A percentile compares a stretch with the other conserved stretches of the same genome.
Evolutionary conservation across 768 basidiomycete genomes (phyloP).

Genomic region (Gymnopilus junonius): DNA sequence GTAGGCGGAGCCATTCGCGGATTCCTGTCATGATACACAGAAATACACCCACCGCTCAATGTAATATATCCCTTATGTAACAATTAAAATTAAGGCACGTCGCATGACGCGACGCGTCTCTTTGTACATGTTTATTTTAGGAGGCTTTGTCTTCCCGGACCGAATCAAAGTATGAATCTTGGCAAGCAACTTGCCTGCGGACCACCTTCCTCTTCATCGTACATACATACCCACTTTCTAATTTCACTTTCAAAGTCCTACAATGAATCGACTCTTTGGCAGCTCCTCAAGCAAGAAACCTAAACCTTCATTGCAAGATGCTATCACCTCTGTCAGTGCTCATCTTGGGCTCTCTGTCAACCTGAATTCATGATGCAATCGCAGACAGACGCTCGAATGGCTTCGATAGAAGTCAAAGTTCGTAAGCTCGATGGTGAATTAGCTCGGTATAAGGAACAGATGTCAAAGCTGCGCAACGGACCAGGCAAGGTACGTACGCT

Average conservation of each 20-base stretch:
- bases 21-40: constrained; percentile 63
- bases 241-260: neutral
- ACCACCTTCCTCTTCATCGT: neutral
- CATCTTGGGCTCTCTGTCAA: neutral
- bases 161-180: no score
- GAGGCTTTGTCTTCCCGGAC: neutral
- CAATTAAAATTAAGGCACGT: neutral
- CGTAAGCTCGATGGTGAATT: constrained; percentile 96
- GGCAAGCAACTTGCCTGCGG: neutral
- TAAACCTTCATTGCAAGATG: constrained; percentile 86
- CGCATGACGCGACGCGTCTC: neutral
- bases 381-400: constrained; percentile 87
- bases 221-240: neutral
- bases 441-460: constrained; percentile 90
- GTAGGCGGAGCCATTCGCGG: constrained; percentile 92
- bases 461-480: constrained; percentile 90
- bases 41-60: neutral
- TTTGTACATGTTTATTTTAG: neutral
- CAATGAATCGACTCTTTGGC: constrained; percentile 89
- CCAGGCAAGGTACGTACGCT: constrained; percentile 82
- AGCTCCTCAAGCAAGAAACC: constrained; percentile 77
- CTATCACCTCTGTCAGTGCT: constrained; percentile 79
- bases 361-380: neutral
- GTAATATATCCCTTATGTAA: neutral
- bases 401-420: constrained; percentile 94